Base-by-base conservation (phyloP, 805 yeast genomes). In the Ogataea nonfermentans region DNA sequence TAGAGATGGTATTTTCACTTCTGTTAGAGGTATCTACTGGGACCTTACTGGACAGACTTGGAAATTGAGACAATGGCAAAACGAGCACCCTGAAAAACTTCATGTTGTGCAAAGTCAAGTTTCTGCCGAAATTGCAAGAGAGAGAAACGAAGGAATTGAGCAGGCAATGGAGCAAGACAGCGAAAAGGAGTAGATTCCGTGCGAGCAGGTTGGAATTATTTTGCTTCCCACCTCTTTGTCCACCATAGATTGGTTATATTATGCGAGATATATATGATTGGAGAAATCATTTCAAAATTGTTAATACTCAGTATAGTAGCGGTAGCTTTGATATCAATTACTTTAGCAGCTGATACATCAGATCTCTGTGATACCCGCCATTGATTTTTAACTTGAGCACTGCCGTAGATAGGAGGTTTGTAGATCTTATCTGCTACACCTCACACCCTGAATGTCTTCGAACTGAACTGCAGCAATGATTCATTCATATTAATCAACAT, bases 21-120 rank as follows among this genome's bases (percentile, higher is more conserved):
- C 91, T 0, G 47, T 70, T 12, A 73, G 95, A 52, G 95, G 95
- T 37, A 74, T 88, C 23, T 87, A 82, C 62, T 88, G 95, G 95
- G 95, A 88, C 59, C 50, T 75, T 29, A 67, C 83, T 17, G 95
- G 95, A 13, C 93, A 86, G 61, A 63, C 81, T 2, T 61, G 77
- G 60, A 88, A 85, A 61, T 67, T 88, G 42, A 70, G 74, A 47
- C 81, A 73, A 49, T 88, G 95, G 93, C 95, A 87, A 62, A 56
- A 70, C 14, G 65, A 65, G 3, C 77, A 86, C 52, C 93, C 93
- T 2, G 91, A 85, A 49, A 69, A 79, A 46, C 59, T 87, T 44
- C 93, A 85, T 54, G 84, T 78, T 22, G 85, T 83, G n/a, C 71
- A 71, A 55, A 73, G 81, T 24, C 89, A 82, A 65, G 70, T 82